These are phyloP conservation scores for Mucor piriformis DNA, from an alignment of 371 early-diverging fungal genomes.

Conservation along the genomic window DNA sequence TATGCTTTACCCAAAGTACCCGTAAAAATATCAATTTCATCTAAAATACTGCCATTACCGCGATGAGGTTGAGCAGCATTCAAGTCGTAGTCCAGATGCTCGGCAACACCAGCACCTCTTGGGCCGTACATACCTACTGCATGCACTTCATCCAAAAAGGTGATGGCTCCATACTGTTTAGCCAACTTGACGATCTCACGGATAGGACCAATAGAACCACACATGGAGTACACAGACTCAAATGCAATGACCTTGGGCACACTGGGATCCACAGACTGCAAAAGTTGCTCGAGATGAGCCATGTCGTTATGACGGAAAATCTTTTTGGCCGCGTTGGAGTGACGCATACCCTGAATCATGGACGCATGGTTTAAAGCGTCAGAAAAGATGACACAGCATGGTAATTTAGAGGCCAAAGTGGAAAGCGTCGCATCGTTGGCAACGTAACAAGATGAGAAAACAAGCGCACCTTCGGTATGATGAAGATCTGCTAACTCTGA, in stretches of 20 bases:
- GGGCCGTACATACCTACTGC: conserved; percentile 99
- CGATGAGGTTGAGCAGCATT: conserved; percentile 58
- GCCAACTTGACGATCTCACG: conserved; percentile 91
- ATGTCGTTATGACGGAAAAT: conserved; percentile 97
- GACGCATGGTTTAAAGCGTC: conserved; percentile 97
- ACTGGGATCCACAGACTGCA: conserved; percentile 77
- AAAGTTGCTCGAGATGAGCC: conserved; percentile 83
- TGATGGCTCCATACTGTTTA: conserved; percentile 96
- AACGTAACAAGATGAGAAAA: conserved; percentile 98
- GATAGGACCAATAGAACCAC: conserved; percentile 96
- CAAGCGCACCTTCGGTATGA: conserved; percentile 90
- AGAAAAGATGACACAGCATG: conserved; percentile 92
- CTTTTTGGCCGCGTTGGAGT: conserved; percentile 87
- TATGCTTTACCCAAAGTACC: conserved; percentile 98
- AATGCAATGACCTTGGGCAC: conserved; percentile 97
- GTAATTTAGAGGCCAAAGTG: conserved; percentile 90
- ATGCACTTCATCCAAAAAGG: conserved; percentile 98
- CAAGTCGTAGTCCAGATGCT: conserved; percentile 85
- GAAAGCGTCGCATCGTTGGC: conserved; percentile 97
- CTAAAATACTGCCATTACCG: conserved; percentile 73
- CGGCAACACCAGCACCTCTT: conserved; percentile 96
- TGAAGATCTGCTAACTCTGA: conserved; percentile 91
- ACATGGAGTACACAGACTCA: conserved; percentile 98
- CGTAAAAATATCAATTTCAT: conserved; percentile 94
- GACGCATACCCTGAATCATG: conserved; percentile 98